Conservation (phyloP, 345 rosid species). For the Rhodamnia argentea region DNA sequence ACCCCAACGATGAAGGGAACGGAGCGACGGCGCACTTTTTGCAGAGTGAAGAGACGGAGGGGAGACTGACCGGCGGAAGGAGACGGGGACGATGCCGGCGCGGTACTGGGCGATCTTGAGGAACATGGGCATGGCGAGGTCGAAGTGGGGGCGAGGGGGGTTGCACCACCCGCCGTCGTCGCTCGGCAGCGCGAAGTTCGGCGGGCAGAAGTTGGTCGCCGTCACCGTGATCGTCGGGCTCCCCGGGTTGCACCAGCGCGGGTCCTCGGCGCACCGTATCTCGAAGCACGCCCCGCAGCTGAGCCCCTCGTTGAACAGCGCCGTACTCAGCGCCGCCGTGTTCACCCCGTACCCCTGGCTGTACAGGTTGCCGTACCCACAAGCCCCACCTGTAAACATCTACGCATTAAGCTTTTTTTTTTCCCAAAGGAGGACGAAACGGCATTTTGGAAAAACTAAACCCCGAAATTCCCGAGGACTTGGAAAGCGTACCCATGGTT, state of each 20-base stretch:
- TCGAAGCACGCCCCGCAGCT: conserved; percentile 97
- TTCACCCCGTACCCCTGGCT: conserved; percentile 94
- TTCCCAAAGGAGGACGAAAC: too few relatives aligned
- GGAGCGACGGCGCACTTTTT: not conserved
- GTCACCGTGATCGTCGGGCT: conserved; percentile 72
- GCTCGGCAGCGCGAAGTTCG: conserved; percentile 69
- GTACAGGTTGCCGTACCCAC: conserved; percentile 93
- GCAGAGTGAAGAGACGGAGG: not conserved
- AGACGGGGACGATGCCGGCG: conserved; percentile 95
- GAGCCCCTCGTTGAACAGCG: conserved; percentile 77
- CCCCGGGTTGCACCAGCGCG: conserved; percentile 77
- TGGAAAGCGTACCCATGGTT: conserved; percentile 39
- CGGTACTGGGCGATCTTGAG: conserved; percentile 81
- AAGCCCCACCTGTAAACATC: conserved; percentile 64
- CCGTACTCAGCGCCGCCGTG: conserved; percentile 95
- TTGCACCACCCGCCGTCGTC: conserved; percentile 99
- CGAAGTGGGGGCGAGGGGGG: conserved; percentile 97
- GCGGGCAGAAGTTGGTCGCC: conserved; percentile 95
- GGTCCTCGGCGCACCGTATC: conserved; percentile 65
- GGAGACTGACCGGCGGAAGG: conserved; percentile 52
- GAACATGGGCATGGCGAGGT: conserved; percentile 99
- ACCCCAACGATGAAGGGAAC: not conserved
- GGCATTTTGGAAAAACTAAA: not conserved
- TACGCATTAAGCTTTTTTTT: not conserved
- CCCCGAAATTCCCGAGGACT: not conserved